Percentiles rank a stretch among this genome's conserved stretches.
Evolutionary conservation across 441 rosid genomes (phyloP).

Genomic region (Erodium trifolium): DNA sequence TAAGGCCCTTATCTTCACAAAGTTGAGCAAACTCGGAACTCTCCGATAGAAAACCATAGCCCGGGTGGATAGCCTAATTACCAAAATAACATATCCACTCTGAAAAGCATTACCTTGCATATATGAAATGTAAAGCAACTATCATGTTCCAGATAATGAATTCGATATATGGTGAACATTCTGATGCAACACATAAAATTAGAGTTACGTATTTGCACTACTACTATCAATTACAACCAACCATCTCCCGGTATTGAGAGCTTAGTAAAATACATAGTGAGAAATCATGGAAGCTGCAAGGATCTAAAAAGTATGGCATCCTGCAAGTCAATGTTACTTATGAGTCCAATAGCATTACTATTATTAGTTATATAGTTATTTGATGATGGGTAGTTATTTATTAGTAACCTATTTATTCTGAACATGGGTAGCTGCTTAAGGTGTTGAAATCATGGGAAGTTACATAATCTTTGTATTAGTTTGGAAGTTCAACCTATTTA

Average conservation of each 20-base stretch:
- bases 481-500: no score
- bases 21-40: constrained; percentile 76
- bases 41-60: constrained; percentile 87
- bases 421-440: no score
- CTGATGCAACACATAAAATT: no score
- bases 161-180: neutral
- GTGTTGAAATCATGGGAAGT: no score
- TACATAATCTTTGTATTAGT: no score
- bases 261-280: neutral
- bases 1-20: constrained; percentile 69
- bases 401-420: no score
- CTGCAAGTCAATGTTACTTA: neutral
- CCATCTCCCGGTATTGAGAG: neutral
- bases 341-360: neutral
- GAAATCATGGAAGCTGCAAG: neutral
- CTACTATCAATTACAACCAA: constrained; percentile 3
- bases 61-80: constrained; percentile 83
- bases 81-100: constrained; percentile 26
- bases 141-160: neutral
- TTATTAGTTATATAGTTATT: no score
- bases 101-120: constrained; percentile 14
- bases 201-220: neutral
- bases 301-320: neutral
- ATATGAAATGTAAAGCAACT: neutral
- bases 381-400: no score